Percentiles rank a stretch among this genome's conserved stretches.
phyloP scores from a whole-genome alignment of 306 rosid species.

The Gastrolobium villosum region DNA sequence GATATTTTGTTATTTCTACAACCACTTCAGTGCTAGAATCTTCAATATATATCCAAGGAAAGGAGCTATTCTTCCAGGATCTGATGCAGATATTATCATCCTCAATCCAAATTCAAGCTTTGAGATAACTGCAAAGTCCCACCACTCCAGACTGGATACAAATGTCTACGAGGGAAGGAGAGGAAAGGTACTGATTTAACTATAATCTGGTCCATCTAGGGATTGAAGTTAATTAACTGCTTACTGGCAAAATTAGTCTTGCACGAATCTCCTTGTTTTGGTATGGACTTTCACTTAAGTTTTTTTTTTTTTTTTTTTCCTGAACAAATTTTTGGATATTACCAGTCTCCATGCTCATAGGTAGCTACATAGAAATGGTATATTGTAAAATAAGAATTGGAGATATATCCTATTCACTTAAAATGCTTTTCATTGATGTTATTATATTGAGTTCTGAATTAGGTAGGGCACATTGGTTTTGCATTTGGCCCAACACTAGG shows the following conservation, averaged over 20 bases:
- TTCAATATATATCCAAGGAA: slow-evolving; percentile 94
- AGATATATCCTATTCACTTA: background rate
- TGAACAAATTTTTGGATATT: background rate
- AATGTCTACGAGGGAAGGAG: slow-evolving; percentile 88
- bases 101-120: slow-evolving; percentile 89
- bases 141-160: slow-evolving; percentile 86
- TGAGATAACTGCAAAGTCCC: slow-evolving; percentile 79
- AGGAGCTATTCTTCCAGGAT: slow-evolving; percentile 69
- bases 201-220: slow-evolving; percentile 5
- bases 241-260: slow-evolving; percentile 1
- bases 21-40: slow-evolving; percentile 79
- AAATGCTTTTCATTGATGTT: background rate
- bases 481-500: background rate
- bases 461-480: slow-evolving; percentile 12
- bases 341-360: background rate
- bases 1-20: slow-evolving; percentile 26
- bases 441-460: slow-evolving; percentile 25
- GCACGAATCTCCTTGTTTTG: background rate
- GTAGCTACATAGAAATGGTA: background rate
- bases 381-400: background rate
- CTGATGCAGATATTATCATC: slow-evolving; percentile 97
- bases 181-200: slow-evolving; percentile 78
- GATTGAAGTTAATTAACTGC: slow-evolving; percentile 20
- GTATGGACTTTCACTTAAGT: background rate
- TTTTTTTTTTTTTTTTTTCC: background rate